Evolutionary conservation across 495 filamentous ascomycete species (phyloP).

Genomic region (Aspergillus saccharolyticus): DNA sequence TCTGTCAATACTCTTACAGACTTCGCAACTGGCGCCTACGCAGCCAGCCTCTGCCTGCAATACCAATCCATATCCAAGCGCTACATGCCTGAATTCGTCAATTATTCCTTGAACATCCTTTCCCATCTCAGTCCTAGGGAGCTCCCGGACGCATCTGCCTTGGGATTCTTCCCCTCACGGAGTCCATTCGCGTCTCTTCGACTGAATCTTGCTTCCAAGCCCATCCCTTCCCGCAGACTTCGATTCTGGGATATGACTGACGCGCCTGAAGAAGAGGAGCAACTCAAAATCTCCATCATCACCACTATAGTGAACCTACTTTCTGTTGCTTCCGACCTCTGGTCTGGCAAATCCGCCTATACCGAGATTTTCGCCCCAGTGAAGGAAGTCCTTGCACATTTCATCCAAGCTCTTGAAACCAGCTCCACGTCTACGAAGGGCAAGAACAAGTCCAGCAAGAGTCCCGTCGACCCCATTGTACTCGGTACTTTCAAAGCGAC

Average conservation of each 20-base stretch:
- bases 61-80: constrained; percentile 79
- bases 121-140: constrained; percentile 57
- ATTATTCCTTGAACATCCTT: constrained; percentile 74
- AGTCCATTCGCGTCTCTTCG: constrained; percentile 51
- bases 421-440: neutral
- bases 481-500: constrained; percentile 32
- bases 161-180: constrained; percentile 59
- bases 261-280: constrained; percentile 17
- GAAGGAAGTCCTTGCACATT: constrained; percentile 48
- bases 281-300: constrained; percentile 56
- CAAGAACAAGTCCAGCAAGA: constrained; percentile 30
- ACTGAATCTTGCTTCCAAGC: constrained; percentile 25
- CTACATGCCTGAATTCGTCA: constrained; percentile 82
- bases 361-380: constrained; percentile 64
- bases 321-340: constrained; percentile 55
- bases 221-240: constrained; percentile 27
- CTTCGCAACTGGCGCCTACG: constrained; percentile 69
- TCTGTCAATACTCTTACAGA: constrained; percentile 58
- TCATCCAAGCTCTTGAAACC: constrained; percentile 32
- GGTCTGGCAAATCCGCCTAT: constrained; percentile 64
- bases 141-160: constrained; percentile 22
- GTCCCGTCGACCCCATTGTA: constrained; percentile 43
- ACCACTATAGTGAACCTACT: constrained; percentile 54
- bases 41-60: constrained; percentile 68
- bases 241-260: constrained; percentile 52